A percentile compares a stretch with the other conserved stretches of the same genome.
These are phyloP conservation scores for Magnolia sinica DNA, from an alignment of 164 flowering plant species.

Conservation along the genomic window DNA sequence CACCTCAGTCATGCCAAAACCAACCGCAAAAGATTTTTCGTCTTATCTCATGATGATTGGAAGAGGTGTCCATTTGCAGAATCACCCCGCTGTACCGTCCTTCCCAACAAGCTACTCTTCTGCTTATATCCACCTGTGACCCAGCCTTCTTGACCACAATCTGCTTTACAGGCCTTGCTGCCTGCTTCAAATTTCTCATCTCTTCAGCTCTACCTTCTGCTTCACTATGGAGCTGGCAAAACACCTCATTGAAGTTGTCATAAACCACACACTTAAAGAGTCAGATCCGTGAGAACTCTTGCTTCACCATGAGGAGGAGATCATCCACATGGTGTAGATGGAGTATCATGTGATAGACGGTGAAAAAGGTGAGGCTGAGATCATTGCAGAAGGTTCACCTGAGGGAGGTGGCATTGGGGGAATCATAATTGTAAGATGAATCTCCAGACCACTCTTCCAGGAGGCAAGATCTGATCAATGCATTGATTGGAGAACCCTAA, in stretches of 20 bases:
- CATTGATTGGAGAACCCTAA: no score
- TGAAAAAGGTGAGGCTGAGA: no score
- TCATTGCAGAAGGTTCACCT: no score
- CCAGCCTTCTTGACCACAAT: constrained; percentile 28
- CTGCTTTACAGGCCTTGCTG: constrained; percentile 37
- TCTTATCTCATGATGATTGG: constrained; percentile 36
- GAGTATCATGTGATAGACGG: no score
- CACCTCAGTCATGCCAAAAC: constrained; percentile 46
- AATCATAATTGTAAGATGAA: no score
- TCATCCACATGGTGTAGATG: no score
- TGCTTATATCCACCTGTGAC: constrained; percentile 42
- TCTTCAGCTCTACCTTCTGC: constrained; percentile 88
- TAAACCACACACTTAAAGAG: no score
- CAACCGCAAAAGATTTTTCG: constrained; percentile 23
- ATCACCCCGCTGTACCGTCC: constrained; percentile 53
- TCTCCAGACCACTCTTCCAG: no score
- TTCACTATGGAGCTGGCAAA: constrained; percentile 76
- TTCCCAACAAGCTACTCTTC: constrained; percentile 33
- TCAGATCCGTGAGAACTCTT: no score
- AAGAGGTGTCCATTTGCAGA: constrained; percentile 23
- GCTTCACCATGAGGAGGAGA: no score
- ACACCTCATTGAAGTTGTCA: constrained; percentile 15
- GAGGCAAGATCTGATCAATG: no score
- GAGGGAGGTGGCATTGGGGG: no score
- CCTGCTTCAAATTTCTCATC: constrained; percentile 64